Percentiles rank a stretch among this genome's conserved stretches.
Evolutionary conservation across 2,329 filamentous ascomycete species (phyloP).

Genomic region (Epicoccum sorghinum): DNA sequence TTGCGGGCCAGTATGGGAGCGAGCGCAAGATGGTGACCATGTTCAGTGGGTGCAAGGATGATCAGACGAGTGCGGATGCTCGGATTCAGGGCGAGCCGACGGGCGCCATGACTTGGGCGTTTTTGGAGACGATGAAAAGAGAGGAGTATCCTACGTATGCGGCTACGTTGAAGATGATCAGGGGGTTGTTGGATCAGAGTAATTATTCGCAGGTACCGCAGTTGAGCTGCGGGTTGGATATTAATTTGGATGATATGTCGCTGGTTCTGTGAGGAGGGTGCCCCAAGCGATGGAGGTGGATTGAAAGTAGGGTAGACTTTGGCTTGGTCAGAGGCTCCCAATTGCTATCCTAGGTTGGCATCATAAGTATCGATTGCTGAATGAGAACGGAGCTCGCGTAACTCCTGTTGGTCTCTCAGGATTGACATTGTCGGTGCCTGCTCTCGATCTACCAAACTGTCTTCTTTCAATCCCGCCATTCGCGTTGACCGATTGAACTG

Average conservation of each 20-base stretch:
- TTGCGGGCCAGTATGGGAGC: conserved; percentile 52
- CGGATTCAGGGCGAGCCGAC: conserved; percentile 52
- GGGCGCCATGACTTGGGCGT: conserved; percentile 58
- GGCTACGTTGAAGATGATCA: conserved; percentile 46
- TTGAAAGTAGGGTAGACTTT: no score
- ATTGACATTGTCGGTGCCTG: no score
- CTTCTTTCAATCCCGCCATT: no score
- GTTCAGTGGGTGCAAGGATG: conserved; percentile 59
- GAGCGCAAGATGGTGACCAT: conserved; percentile 58
- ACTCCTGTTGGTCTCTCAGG: no score
- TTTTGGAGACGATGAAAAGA: conserved; percentile 53
- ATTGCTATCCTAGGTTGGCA: no score
- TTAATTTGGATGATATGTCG: conserved; percentile 48
- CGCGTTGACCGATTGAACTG: no score
- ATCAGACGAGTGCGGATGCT: conserved; percentile 59
- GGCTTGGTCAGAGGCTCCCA: no score
- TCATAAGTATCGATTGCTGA: no score
- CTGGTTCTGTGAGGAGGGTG: conserved; percentile 29
- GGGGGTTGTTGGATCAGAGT: conserved; percentile 46
- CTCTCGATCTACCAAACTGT: no score
- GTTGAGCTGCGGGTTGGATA: conserved; percentile 50
- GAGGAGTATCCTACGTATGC: conserved; percentile 45
- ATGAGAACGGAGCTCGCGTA: no score
- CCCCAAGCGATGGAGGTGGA: no score
- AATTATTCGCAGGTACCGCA: conserved; percentile 55